These are phyloP conservation scores for Pythium periplocum DNA, from an alignment of 352 stramenopile genomes.

Conservation along the genomic window DNA sequence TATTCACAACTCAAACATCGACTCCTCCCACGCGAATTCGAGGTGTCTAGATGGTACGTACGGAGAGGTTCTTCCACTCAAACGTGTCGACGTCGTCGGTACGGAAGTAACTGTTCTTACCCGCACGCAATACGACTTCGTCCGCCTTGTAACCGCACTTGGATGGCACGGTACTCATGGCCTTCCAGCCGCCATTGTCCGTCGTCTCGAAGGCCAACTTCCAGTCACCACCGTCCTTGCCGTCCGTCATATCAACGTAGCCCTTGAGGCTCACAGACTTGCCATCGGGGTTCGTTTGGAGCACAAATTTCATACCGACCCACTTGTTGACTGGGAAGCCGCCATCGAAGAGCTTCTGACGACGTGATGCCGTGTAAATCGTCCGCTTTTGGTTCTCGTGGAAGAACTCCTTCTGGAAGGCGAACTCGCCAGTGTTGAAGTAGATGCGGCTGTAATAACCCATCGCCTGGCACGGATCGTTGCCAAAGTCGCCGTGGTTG, in stretches of 20 bases:
- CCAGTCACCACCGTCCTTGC: conserved; percentile 4
- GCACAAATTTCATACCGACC: conserved; percentile 4
- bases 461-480: conserved; percentile 8
- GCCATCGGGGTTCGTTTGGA: conserved; percentile 1
- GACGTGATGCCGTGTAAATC: conserved; percentile 5
- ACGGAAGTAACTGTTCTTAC: conserved; percentile 8
- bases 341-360: conserved; percentile 4
- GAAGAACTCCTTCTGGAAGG: conserved; percentile 7
- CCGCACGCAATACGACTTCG: conserved; percentile 5
- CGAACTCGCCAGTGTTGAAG: conserved; percentile 7
- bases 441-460: conserved; percentile 9
- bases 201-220: conserved; percentile 3
- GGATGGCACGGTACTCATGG: background rate
- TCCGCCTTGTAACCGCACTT: background rate
- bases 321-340: conserved; percentile 3
- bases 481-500: conserved; percentile 3
- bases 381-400: background rate
- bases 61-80: conserved; percentile 3
- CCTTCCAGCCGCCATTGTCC: conserved; percentile 5
- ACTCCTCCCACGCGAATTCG: no score
- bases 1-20: no score
- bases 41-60: no score
- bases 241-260: conserved; percentile 1
- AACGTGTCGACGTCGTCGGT: conserved; percentile 7
- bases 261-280: conserved; percentile 4